phyloP scores from a whole-genome alignment of 176 grass and related monocot species.

The Avena insularis region DNA sequence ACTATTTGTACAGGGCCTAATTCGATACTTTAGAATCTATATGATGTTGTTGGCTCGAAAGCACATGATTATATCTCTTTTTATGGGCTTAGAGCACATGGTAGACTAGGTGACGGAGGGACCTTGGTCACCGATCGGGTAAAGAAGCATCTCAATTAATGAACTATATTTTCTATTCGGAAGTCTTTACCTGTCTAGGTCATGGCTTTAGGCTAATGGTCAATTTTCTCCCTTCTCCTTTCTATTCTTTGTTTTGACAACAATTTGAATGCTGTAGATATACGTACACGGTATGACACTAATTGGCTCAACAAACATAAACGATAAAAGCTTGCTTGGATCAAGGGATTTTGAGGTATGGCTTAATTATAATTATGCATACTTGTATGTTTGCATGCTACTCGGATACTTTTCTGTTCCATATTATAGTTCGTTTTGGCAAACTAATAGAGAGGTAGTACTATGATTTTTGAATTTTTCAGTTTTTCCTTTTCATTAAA shows the following conservation, averaged over 20 bases:
- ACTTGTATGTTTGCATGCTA: neutral
- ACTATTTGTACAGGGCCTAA: constrained; percentile 92
- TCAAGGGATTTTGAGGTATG: constrained; percentile 85
- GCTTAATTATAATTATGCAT: neutral
- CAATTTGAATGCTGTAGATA: constrained; percentile 57
- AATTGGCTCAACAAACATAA: constrained; percentile 98
- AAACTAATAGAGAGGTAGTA: too few relatives aligned
- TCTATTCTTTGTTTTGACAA: constrained; percentile 32
- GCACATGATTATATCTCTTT: constrained; percentile 95
- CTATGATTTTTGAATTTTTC: too few relatives aligned
- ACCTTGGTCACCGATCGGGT: constrained; percentile 92
- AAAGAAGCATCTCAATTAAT: constrained; percentile 17
- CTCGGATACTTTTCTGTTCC: neutral
- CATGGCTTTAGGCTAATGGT: constrained; percentile 31
- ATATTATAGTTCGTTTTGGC: too few relatives aligned
- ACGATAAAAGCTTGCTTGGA: constrained; percentile 98
- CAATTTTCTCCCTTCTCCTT: constrained; percentile 13
- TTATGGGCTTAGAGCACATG: constrained; percentile 89
- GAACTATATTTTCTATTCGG: neutral
- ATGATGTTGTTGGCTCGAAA: constrained; percentile 81
- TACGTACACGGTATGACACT: constrained; percentile 94
- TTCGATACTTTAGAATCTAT: constrained; percentile 91
- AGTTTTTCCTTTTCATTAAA: too few relatives aligned
- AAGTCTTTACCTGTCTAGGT: constrained; percentile 15
- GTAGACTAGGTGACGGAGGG: constrained; percentile 72